Evolutionary conservation across 768 basidiomycete genomes (phyloP).

Genomic region (Boletus huronensis): DNA sequence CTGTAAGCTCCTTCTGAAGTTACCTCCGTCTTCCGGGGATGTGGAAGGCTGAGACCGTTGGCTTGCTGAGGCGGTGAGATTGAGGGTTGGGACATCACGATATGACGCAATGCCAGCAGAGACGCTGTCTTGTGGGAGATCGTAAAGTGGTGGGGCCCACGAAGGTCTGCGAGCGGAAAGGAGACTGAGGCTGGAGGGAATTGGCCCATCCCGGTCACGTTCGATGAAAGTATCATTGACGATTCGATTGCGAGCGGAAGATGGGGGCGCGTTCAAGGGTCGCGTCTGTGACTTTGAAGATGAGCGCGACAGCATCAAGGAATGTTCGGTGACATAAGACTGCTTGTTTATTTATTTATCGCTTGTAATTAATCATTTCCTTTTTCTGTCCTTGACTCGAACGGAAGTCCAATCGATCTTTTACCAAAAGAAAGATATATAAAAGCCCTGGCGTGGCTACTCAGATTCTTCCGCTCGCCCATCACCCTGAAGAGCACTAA

Average conservation of each 20-base stretch:
- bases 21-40: constrained; percentile 53
- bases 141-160: constrained; percentile 32
- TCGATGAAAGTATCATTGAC: constrained; percentile 14
- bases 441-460: constrained; percentile 7
- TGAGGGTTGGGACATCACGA: constrained; percentile 28
- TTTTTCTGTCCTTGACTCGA: neutral
- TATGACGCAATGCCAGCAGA: constrained; percentile 25
- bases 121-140: constrained; percentile 22
- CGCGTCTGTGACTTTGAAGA: constrained; percentile 22
- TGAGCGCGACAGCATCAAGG: constrained; percentile 28
- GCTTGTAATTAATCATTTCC: too few species aligned
- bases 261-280: neutral
- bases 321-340: neutral
- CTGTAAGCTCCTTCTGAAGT: constrained; percentile 56
- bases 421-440: too few species aligned
- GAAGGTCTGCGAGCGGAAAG: constrained; percentile 34
- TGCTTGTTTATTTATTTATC: neutral
- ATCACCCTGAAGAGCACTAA: neutral
- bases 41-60: constrained; percentile 21
- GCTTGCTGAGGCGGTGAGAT: constrained; percentile 10
- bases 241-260: constrained; percentile 23
- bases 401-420: too few species aligned
- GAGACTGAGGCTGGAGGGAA: constrained; percentile 30
- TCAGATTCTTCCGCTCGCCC: neutral
- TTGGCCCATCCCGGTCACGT: constrained; percentile 23